Conservation (phyloP, 2,329 filamentous ascomycete genomes). For the Harringtonia aguacate region DNA sequence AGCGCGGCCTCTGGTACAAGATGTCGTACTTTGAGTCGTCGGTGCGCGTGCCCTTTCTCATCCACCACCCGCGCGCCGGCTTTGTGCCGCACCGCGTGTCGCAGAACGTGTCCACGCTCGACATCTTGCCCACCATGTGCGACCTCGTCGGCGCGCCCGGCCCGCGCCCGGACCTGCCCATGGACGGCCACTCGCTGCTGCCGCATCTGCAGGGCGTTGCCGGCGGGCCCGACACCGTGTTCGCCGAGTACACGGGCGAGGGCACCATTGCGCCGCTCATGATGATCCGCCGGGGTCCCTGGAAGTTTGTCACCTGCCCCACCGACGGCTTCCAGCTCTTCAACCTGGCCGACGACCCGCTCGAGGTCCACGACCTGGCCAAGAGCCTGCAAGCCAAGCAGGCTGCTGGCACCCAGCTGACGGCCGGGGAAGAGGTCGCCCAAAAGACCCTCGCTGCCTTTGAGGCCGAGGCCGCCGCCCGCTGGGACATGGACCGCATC, state of each 20-base stretch:
- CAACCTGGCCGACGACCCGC: slow-evolving; percentile 65
- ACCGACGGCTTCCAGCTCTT: slow-evolving; percentile 77
- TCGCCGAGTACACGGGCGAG: slow-evolving; percentile 91
- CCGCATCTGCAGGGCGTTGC: slow-evolving; percentile 58
- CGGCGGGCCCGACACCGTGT: slow-evolving; percentile 68
- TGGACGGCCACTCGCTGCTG: slow-evolving; percentile 74
- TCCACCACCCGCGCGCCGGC: slow-evolving; percentile 65
- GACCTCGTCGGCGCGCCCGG: slow-evolving; percentile 62
- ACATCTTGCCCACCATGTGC: slow-evolving; percentile 80
- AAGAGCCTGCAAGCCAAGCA: slow-evolving; percentile 27
- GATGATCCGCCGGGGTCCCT: slow-evolving; percentile 84
- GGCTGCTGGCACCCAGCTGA: neutral
- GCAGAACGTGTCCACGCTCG: slow-evolving; percentile 82
- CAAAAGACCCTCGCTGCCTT: slow-evolving; percentile 51
- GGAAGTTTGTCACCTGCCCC: slow-evolving; percentile 86
- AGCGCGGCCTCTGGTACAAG: slow-evolving; percentile 82
- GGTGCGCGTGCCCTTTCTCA: slow-evolving; percentile 76
- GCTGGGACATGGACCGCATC: slow-evolving; percentile 76
- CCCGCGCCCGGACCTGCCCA: slow-evolving; percentile 59
- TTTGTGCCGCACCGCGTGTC: slow-evolving; percentile 68
- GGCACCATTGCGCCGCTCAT: slow-evolving; percentile 81
- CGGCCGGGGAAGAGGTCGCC: slow-evolving; percentile 13
- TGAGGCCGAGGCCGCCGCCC: slow-evolving; percentile 57
- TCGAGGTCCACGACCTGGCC: slow-evolving; percentile 67
- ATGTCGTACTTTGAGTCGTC: slow-evolving; percentile 95